Conservation (phyloP, 108 stramenopile genomes). For the Fragilaria radians region DNA sequence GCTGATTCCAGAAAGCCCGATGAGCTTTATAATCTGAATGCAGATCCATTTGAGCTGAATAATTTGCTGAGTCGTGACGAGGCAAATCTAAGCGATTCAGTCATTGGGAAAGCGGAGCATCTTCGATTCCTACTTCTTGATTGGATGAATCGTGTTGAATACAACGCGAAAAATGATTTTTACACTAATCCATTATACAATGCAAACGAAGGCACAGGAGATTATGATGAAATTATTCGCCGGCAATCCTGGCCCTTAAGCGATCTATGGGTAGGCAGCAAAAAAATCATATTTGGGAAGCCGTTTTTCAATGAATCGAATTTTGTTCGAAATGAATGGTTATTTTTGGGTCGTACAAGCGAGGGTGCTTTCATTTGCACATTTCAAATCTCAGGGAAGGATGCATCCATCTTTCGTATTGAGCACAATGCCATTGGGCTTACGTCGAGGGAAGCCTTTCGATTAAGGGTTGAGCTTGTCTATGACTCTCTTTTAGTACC, state of each 20-base stretch:
- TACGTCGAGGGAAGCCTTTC: background rate
- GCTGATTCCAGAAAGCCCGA: constrained; percentile 5
- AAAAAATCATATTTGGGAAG: background rate
- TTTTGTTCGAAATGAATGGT: background rate
- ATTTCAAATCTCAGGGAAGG: background rate
- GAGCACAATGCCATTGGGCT: background rate
- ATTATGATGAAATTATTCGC: constrained; percentile 6
- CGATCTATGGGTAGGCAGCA: constrained; percentile 6
- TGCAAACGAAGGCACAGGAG: constrained; percentile 9
- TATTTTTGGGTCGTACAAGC: background rate
- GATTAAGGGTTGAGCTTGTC: background rate
- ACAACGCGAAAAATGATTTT: background rate
- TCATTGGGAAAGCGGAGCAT: constrained; percentile 16
- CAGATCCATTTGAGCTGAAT: constrained; percentile 24
- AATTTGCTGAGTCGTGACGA: constrained; percentile 12
- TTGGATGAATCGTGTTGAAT: constrained; percentile 15
- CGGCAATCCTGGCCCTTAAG: constrained; percentile 8
- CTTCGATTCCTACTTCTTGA: constrained; percentile 13
- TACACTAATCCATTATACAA: constrained; percentile 9
- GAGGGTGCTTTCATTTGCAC: background rate
- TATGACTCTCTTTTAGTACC: background rate
- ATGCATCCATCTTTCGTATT: background rate
- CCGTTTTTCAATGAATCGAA: background rate
- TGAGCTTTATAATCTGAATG: constrained; percentile 18
- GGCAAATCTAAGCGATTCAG: background rate